These are phyloP conservation scores for Citrus trifoliata DNA, from an alignment of 345 rosid genomes.

Conservation along the genomic window DNA sequence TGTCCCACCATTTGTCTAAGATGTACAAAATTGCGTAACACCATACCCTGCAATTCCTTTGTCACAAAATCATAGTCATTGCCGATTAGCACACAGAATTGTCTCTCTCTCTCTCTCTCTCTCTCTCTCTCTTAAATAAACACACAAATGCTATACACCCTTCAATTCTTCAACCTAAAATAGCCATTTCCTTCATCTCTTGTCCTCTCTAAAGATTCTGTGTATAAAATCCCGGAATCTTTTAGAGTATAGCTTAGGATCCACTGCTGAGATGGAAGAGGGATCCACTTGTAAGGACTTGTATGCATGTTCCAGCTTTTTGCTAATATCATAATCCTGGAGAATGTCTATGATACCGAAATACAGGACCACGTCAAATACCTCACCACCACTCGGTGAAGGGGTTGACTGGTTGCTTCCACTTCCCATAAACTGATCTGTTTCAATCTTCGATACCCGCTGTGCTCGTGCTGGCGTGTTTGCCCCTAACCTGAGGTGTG, in stretches of 20 bases:
- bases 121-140: neutral
- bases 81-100: neutral
- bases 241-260: slow-evolving; percentile 61
- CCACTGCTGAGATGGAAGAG: slow-evolving; percentile 63
- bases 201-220: slow-evolving; percentile 55
- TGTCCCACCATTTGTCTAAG: neutral
- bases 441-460: slow-evolving; percentile 27
- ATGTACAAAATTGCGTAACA: neutral
- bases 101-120: neutral
- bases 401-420: slow-evolving; percentile 22
- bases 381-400: slow-evolving; percentile 28
- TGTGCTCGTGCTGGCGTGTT: slow-evolving; percentile 60
- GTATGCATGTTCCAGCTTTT: slow-evolving; percentile 67
- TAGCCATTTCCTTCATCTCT: neutral
- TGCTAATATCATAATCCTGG: slow-evolving; percentile 65
- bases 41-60: neutral
- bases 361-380: slow-evolving; percentile 50
- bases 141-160: neutral
- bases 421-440: slow-evolving; percentile 30
- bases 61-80: neutral
- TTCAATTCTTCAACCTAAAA: neutral
- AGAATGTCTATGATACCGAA: slow-evolving; percentile 64
- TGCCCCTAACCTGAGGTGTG: slow-evolving; percentile 46
- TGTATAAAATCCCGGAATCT: slow-evolving; percentile 60
- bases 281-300: slow-evolving; percentile 62